Conservation (phyloP, 805 yeast genomes). For the Yamadazyma sp. region DNA sequence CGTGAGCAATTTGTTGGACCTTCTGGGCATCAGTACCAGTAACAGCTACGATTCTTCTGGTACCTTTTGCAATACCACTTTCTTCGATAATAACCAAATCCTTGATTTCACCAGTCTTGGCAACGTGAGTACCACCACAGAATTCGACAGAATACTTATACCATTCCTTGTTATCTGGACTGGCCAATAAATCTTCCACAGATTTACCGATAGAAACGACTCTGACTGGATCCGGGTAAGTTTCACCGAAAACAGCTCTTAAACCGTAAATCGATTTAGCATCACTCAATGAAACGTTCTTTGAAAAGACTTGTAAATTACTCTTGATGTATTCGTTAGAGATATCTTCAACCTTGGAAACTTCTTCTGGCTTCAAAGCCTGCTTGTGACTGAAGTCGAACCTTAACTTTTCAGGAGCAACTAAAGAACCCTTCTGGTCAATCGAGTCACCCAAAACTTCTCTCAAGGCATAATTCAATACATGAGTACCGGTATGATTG, state of each 20-base stretch:
- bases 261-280: constrained; percentile 81
- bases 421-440: constrained; percentile 96
- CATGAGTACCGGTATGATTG: constrained; percentile 98
- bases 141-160: constrained; percentile 79
- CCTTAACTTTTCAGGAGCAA: constrained; percentile 91
- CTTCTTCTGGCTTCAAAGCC: constrained; percentile 69
- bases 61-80: constrained; percentile 97
- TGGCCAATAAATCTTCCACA: constrained; percentile 72
- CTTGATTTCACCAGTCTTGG: constrained; percentile 88
- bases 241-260: constrained; percentile 98
- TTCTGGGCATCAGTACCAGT: constrained; percentile 89
- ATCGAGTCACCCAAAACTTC: constrained; percentile 83
- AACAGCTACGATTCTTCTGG: constrained; percentile 96
- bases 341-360: constrained; percentile 72
- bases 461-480: constrained; percentile 84
- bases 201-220: constrained; percentile 95
- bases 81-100: constrained; percentile 90
- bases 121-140: constrained; percentile 99
- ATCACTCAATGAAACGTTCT: constrained; percentile 71
- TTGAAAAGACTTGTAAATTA: constrained; percentile 71
- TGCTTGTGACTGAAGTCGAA: constrained; percentile 95
- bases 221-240: constrained; percentile 98
- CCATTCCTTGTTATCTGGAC: constrained; percentile 80
- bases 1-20: constrained; percentile 81
- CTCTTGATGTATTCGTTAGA: constrained; percentile 69